A percentile compares a stretch with the other conserved stretches of the same genome.
phyloP scores from a whole-genome alignment of 139 green algal genomes.

The Chlorella sp. region DNA sequence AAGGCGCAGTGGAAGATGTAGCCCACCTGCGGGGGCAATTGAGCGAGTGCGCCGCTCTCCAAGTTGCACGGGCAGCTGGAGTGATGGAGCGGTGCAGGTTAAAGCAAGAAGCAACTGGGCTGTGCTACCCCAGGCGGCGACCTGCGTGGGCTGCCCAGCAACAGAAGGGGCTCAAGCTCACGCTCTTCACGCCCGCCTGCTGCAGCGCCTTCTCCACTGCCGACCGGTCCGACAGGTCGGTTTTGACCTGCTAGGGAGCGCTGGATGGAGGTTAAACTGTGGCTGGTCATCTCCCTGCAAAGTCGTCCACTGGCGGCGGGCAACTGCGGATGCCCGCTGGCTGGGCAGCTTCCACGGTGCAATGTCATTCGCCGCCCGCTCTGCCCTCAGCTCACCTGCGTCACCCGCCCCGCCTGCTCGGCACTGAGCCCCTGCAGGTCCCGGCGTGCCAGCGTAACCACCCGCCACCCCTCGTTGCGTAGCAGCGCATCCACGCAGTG shows the following conservation, averaged over 20 bases:
- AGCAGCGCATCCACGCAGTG: constrained; percentile 18
- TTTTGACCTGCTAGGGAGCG: not conserved
- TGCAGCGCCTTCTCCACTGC: not conserved
- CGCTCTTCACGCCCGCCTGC: not conserved
- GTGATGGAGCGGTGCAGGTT: not conserved
- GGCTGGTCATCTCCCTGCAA: too few species aligned
- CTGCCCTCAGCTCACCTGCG: not conserved
- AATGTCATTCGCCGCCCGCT: not conserved
- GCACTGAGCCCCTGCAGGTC: not conserved
- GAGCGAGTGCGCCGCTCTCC: too few species aligned
- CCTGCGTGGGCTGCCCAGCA: too few species aligned
- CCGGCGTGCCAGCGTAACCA: not conserved
- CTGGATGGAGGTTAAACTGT: not conserved
- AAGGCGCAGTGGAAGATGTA: constrained; percentile 23
- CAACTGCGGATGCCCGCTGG: too few species aligned
- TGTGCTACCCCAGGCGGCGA: too few species aligned
- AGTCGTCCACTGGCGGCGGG: too few species aligned
- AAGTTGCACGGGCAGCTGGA: too few species aligned
- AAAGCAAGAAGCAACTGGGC: too few species aligned
- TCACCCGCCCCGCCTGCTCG: not conserved
- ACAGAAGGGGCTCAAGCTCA: too few species aligned
- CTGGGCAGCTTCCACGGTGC: not conserved
- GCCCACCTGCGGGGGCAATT: too few species aligned
- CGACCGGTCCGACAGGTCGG: not conserved
- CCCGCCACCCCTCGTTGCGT: not conserved